phyloP scores from a whole-genome alignment of 371 early-diverging fungal species.

The Conidiobolus incongruus region DNA sequence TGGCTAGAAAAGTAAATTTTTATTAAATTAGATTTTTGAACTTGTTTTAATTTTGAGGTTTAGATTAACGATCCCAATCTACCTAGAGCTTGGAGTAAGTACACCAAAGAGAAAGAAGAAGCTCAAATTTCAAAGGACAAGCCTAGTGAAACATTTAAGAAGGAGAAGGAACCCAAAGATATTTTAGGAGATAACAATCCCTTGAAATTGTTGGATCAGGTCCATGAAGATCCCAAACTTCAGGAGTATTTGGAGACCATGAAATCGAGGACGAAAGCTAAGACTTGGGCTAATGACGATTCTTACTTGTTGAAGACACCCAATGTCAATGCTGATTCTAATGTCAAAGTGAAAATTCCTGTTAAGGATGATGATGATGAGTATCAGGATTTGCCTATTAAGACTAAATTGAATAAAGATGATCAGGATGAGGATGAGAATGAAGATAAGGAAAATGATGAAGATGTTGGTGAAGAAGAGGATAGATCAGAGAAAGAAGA shows the following conservation, averaged over 20 bases:
- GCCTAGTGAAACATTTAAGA: conserved; percentile 5
- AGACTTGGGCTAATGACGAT: conserved; percentile 90
- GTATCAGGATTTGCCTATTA: conserved; percentile 21
- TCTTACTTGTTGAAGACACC: conserved; percentile 7
- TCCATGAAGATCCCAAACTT: conserved; percentile 44
- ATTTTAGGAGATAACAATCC: conserved; percentile 5
- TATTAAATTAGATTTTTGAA: neutral
- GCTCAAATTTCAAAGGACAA: conserved; percentile 10
- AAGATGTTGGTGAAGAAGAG: conserved; percentile 10
- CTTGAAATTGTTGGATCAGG: conserved; percentile 4
- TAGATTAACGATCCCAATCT: conserved; percentile 47
- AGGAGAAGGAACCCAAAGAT: conserved; percentile 7
- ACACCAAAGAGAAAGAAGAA: conserved; percentile 43
- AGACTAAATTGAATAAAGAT: conserved; percentile 28
- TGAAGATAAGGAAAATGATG: conserved; percentile 20
- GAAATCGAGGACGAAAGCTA: conserved; percentile 50
- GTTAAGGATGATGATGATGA: conserved; percentile 34
- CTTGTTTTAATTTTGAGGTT: neutral
- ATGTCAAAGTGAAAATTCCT: conserved; percentile 18
- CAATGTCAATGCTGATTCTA: conserved; percentile 11
- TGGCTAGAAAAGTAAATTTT: conserved; percentile 48
- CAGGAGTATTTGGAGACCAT: conserved; percentile 79
- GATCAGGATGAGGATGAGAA: conserved; percentile 45
- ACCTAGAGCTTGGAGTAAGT: conserved; percentile 69
- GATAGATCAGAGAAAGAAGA: conserved; percentile 13